These are phyloP conservation scores for Neurospora hispaniola DNA, from an alignment of 495 filamentous ascomycete genomes.

Conservation along the genomic window DNA sequence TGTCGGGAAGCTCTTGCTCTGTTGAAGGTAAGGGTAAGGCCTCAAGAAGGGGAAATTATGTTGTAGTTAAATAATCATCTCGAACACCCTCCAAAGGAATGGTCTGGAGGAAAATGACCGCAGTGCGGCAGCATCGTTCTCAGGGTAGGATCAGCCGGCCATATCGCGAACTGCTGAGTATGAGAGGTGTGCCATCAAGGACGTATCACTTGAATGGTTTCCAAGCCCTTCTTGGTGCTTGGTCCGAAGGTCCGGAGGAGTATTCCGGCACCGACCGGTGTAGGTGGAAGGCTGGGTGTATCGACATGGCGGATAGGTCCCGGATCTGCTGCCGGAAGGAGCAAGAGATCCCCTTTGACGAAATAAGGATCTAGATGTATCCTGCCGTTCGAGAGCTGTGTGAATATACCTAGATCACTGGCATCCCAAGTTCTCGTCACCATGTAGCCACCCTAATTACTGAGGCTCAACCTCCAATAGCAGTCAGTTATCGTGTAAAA, in stretches of 20 bases:
- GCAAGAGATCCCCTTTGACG: not conserved
- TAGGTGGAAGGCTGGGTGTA: not conserved
- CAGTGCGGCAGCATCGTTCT: not conserved
- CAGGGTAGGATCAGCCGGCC: not conserved
- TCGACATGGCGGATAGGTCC: not conserved
- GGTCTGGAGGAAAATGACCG: not conserved
- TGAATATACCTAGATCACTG: not conserved
- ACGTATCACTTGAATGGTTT: not conserved
- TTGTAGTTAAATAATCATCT: not conserved
- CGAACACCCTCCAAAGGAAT: not conserved
- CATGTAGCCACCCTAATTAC: not conserved
- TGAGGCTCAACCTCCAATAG: not conserved
- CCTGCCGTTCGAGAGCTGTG: not conserved
- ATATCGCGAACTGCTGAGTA: not conserved
- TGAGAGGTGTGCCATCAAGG: not conserved
- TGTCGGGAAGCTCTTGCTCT: not conserved
- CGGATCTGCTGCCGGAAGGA: not conserved
- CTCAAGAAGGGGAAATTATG: not conserved
- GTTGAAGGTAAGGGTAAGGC: not conserved
- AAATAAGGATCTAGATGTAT: not conserved
- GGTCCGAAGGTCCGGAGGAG: not conserved
- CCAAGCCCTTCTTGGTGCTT: not conserved
- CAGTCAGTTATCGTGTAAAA: not conserved
- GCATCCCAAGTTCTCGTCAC: not conserved
- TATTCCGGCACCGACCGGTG: not conserved